phyloP scores from a whole-genome alignment of 176 grass and related monocot species.

The Typha latifolia region DNA sequence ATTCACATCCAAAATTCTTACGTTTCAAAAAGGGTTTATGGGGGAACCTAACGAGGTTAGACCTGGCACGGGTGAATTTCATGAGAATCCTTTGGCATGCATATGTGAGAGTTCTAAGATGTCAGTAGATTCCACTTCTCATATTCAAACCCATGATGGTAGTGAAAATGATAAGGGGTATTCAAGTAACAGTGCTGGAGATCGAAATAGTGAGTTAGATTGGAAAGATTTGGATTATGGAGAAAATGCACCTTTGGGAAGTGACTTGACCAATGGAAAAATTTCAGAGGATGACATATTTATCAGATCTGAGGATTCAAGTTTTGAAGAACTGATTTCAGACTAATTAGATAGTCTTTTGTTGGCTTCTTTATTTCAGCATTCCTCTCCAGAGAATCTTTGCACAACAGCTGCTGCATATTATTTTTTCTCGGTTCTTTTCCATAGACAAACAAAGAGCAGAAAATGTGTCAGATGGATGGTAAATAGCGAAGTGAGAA shows the following conservation, averaged over 20 bases:
- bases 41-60: slow-evolving; percentile 63
- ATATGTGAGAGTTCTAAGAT: slow-evolving; percentile 36
- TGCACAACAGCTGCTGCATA: slow-evolving; percentile 22
- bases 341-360: slow-evolving; percentile 38
- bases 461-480: slow-evolving; percentile 22
- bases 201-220: slow-evolving; percentile 32
- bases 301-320: slow-evolving; percentile 37
- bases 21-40: slow-evolving; percentile 65
- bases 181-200: slow-evolving; percentile 18
- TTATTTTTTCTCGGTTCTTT: slow-evolving; percentile 26
- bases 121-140: background rate
- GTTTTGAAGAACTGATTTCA: slow-evolving; percentile 50
- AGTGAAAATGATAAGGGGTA: slow-evolving; percentile 12
- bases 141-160: slow-evolving; percentile 11
- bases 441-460: slow-evolving; percentile 21
- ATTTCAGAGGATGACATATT: slow-evolving; percentile 37
- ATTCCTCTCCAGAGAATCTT: background rate
- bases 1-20: slow-evolving; percentile 49
- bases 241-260: slow-evolving; percentile 51
- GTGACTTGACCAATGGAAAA: slow-evolving; percentile 30
- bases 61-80: slow-evolving; percentile 73
- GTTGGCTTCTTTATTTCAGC: background rate
- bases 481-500: slow-evolving; percentile 22
- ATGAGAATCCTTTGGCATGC: slow-evolving; percentile 60
- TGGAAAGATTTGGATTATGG: slow-evolving; percentile 81